Evolutionary conservation across 129 eudicot genomes (phyloP).

Genomic region (Artemisia annua): DNA sequence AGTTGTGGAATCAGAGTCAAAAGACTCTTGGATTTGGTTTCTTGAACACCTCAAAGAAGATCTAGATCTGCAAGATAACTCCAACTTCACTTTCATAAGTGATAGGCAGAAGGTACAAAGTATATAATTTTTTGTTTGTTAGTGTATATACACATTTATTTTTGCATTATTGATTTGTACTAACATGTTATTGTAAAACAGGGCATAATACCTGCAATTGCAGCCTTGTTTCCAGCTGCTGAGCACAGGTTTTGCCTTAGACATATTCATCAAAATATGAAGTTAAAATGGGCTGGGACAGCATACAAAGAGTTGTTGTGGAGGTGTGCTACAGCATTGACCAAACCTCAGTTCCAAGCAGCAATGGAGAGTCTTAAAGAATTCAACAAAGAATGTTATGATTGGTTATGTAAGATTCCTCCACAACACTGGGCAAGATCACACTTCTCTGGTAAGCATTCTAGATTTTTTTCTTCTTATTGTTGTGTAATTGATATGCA

Average conservation of each 20-base stretch:
- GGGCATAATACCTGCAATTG: neutral
- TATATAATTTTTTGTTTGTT: neutral
- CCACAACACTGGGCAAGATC: neutral
- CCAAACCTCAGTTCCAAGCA: neutral
- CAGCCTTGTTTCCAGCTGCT: neutral
- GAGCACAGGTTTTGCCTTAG: neutral
- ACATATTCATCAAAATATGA: neutral
- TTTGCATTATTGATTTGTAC: too few species aligned
- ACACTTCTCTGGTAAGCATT: neutral
- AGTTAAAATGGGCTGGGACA: neutral
- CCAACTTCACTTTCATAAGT: neutral
- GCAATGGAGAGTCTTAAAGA: neutral
- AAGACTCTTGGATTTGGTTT: neutral
- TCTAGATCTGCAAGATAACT: neutral
- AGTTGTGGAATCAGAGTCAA: neutral
- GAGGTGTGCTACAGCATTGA: neutral
- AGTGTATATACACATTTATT: too few species aligned
- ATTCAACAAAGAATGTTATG: neutral
- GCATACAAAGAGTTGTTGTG: neutral
- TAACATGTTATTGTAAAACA: neutral
- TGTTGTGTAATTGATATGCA: too few species aligned
- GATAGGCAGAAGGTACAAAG: neutral
- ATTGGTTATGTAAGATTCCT: neutral
- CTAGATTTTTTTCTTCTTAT: too few species aligned
- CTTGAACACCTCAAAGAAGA: neutral